phyloP scores from a whole-genome alignment of 441 rosid species.

The Biscutella auriculata region DNA sequence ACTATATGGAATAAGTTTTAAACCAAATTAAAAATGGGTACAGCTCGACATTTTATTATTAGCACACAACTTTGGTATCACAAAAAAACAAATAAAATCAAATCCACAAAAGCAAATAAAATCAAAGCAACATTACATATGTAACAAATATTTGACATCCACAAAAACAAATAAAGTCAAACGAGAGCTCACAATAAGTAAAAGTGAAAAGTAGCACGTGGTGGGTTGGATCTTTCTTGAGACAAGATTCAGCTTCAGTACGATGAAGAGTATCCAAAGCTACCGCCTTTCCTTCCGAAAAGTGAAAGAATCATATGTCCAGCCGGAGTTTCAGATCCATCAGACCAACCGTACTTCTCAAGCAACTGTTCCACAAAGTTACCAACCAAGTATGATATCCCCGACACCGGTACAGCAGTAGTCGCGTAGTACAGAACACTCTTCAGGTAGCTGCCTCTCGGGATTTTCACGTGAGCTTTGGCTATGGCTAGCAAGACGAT shows the following conservation, averaged over 20 bases:
- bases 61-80: too few species aligned
- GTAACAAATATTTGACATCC: too few species aligned
- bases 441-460: constrained; percentile 35
- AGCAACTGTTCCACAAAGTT: constrained; percentile 36
- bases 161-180: too few species aligned
- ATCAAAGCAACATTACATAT: too few species aligned
- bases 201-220: neutral
- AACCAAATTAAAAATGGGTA: too few species aligned
- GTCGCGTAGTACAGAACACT: constrained; percentile 31
- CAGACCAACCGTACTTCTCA: constrained; percentile 39
- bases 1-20: too few species aligned
- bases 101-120: too few species aligned
- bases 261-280: constrained; percentile 12
- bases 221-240: neutral
- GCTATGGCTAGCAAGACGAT: constrained; percentile 54
- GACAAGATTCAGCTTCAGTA: neutral
- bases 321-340: constrained; percentile 13
- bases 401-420: constrained; percentile 42
- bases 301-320: constrained; percentile 13
- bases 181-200: neutral
- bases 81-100: too few species aligned
- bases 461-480: constrained; percentile 43
- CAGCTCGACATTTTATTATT: too few species aligned
- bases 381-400: constrained; percentile 49
- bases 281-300: constrained; percentile 18